Percentiles rank a stretch among this genome's conserved stretches.
phyloP scores from a whole-genome alignment of 768 basidiomycete genomes.

The Suillus tomentosus region DNA sequence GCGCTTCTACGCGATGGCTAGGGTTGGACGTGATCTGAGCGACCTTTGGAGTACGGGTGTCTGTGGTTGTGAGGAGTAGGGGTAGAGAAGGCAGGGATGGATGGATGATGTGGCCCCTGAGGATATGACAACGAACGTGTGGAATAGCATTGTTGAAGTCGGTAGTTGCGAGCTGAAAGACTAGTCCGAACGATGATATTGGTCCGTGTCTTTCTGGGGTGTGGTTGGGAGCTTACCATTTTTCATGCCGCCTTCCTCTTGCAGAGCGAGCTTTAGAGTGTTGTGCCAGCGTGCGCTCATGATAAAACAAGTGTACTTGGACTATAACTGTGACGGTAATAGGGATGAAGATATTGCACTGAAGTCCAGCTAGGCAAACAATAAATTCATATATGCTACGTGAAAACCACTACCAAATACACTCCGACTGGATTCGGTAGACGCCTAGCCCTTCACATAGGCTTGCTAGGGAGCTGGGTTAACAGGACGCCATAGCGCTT shows the following conservation, averaged over 20 bases:
- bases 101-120: constrained; percentile 58
- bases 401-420: too few species aligned
- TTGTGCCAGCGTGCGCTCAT: constrained; percentile 49
- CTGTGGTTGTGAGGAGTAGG: constrained; percentile 68
- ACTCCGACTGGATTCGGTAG: too few species aligned
- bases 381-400: too few species aligned
- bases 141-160: constrained; percentile 38
- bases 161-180: constrained; percentile 50
- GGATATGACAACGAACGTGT: constrained; percentile 65
- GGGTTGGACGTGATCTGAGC: constrained; percentile 51
- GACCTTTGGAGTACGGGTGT: constrained; percentile 71
- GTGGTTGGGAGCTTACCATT: constrained; percentile 8
- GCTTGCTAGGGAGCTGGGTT: constrained; percentile 88
- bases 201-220: background rate
- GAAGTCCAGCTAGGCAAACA: too few species aligned
- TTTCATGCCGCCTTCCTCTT: constrained; percentile 41
- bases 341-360: too few species aligned
- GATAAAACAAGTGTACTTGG: background rate
- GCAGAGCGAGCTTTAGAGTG: constrained; percentile 44
- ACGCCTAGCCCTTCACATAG: constrained; percentile 31
- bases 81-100: constrained; percentile 48
- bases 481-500: constrained; percentile 87
- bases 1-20: constrained; percentile 51
- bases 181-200: constrained; percentile 34
- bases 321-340: background rate